Evolutionary conservation across 169 alveolate species (phyloP).

Genomic region (Plasmodium gaboni): DNA sequence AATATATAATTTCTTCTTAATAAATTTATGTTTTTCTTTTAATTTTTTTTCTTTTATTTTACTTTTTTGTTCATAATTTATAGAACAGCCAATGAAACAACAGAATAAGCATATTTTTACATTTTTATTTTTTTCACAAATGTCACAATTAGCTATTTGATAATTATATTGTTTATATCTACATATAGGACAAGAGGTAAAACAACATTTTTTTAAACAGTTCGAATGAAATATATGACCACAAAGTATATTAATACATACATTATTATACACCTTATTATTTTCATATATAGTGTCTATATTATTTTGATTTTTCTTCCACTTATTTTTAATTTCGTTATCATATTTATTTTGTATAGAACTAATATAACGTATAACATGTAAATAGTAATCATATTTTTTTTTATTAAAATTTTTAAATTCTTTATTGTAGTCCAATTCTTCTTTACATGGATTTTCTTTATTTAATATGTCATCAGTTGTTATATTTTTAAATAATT

Average conservation of each 20-base stretch:
- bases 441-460: not conserved
- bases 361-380: slow-evolving; percentile 14
- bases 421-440: not conserved
- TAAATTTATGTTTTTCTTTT: slow-evolving; percentile 34
- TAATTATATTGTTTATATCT: slow-evolving; percentile 68
- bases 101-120: slow-evolving; percentile 58
- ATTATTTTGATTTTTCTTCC: slow-evolving; percentile 2
- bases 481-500: too few relatives aligned
- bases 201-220: slow-evolving; percentile 64
- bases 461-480: not conserved
- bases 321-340: slow-evolving; percentile 23
- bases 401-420: not conserved
- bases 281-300: not conserved
- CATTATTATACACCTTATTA: slow-evolving; percentile 28
- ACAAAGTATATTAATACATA: slow-evolving; percentile 48
- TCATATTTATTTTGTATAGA: slow-evolving; percentile 28
- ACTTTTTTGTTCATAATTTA: slow-evolving; percentile 35
- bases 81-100: slow-evolving; percentile 64
- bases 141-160: slow-evolving; percentile 69
- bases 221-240: slow-evolving; percentile 67
- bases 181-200: slow-evolving; percentile 64
- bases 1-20: slow-evolving; percentile 29
- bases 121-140: slow-evolving; percentile 43
- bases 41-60: slow-evolving; percentile 24
- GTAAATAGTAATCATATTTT: not conserved